A percentile compares a stretch with the other conserved stretches of the same genome.
phyloP scores from a whole-genome alignment of 2,329 filamentous ascomycete species.

The Tolypocladium endophyticum region DNA sequence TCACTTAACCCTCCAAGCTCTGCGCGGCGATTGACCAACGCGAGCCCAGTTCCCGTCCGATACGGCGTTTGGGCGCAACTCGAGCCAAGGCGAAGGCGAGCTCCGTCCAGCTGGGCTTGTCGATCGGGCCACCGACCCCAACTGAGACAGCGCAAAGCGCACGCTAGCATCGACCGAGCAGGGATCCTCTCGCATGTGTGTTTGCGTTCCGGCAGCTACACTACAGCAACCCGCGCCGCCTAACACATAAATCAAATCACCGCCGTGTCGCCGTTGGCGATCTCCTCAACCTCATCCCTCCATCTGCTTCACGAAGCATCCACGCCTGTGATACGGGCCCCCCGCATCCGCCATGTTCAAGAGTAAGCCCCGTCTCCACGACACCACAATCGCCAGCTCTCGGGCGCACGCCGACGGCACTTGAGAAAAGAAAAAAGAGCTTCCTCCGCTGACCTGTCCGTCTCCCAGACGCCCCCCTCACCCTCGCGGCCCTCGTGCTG shows the following conservation, averaged over 20 bases:
- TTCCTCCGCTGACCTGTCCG: background rate
- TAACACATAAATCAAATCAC: no score
- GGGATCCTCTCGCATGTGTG: background rate
- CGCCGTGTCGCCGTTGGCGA: background rate
- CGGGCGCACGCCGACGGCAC: background rate
- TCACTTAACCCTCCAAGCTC: no score
- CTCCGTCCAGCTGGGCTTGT: background rate
- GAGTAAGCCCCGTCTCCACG: background rate
- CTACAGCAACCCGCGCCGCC: background rate
- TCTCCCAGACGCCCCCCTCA: slow-evolving; percentile 26
- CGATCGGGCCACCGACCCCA: background rate
- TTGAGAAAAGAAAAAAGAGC: background rate
- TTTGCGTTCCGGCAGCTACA: background rate
- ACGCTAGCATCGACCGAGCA: background rate
- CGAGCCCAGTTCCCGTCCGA: no score
- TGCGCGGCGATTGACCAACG: no score
- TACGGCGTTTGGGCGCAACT: no score
- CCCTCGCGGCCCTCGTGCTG: slow-evolving; percentile 34
- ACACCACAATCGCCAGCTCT: background rate
- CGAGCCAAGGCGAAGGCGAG: no score
- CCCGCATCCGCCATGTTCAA: background rate
- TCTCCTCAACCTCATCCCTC: background rate
- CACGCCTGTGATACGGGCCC: background rate
- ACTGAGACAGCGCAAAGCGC: background rate
- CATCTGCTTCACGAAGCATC: background rate